These are phyloP conservation scores for Paragyromitra xinjiangensis DNA, from an alignment of 495 filamentous ascomycete species.

Conservation along the genomic window DNA sequence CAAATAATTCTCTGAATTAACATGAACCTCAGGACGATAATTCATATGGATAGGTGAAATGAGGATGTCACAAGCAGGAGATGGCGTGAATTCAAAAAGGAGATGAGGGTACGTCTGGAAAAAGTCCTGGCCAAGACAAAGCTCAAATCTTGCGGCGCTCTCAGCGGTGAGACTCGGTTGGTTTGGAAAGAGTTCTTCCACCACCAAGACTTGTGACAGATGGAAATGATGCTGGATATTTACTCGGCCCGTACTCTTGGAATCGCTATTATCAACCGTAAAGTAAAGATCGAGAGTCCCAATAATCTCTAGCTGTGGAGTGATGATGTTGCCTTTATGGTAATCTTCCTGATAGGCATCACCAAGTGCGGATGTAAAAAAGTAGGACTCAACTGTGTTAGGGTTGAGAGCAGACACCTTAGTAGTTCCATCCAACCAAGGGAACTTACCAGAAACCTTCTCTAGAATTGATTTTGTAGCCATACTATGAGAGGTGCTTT, in stretches of 20 bases:
- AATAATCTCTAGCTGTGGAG: constrained; percentile 14
- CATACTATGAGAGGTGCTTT: constrained; percentile 33
- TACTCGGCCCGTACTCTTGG: no score
- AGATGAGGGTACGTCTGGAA: constrained; percentile 38
- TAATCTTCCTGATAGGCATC: constrained; percentile 24
- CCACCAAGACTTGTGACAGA: constrained; percentile 16
- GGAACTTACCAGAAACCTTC: constrained; percentile 15
- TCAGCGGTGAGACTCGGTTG: constrained; percentile 10
- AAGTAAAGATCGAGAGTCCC: constrained; percentile 20
- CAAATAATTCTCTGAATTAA: not conserved
- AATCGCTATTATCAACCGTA: not conserved
- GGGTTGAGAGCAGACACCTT: not conserved
- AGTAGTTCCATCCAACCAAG: constrained; percentile 3
- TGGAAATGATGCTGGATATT: constrained; percentile 15
- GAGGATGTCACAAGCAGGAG: constrained; percentile 16
- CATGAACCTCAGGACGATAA: not conserved
- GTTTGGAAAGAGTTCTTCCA: constrained; percentile 13
- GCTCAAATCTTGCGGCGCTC: constrained; percentile 20
- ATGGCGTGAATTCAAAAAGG: constrained; percentile 18
- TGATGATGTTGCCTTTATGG: not conserved
- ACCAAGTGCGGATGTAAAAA: constrained; percentile 30
- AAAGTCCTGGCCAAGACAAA: constrained; percentile 35
- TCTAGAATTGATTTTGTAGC: not conserved
- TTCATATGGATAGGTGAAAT: constrained; percentile 10
- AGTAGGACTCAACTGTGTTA: not conserved